Base-by-base conservation (phyloP, 257 asterid species). In the Przewalskia tangutica region DNA sequence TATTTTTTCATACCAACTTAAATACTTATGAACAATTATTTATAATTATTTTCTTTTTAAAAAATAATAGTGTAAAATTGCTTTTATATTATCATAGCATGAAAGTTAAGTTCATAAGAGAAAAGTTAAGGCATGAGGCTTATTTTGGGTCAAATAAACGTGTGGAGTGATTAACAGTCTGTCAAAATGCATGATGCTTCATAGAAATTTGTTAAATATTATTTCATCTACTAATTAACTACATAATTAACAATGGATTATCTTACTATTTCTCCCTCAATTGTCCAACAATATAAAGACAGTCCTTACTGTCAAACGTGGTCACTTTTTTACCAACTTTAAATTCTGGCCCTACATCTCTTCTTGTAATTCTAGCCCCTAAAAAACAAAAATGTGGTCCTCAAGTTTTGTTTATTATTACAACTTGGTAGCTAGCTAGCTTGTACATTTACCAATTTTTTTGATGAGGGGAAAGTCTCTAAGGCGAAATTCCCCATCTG, bases 261-360 rank as follows among this genome's bases (percentile, higher is more conserved):
- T 13, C n/a, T 55, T 38, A 44, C 67, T 67, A 27, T 67, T 50
- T 73, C n/a, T 10, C 34, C 63, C 10, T 27, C 55, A 84, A 81
- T 51, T 83, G 89, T 73, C 88, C 82, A 67, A 78, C 84, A 79
- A 77, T 85, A 86, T 82, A 51, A 81, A 83, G 89, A 86, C 91
- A 88, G 62, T 42, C 88, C 60, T 65, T 62, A 76, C 79, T 86
- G 88, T 85, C 87, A 85, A 70, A 77, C 76, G 59, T 65, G 20
- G 76, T 56, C 75, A 18, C 59, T 79, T 79, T 66, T 81, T 86
- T 55, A 53, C 82, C 77, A 68, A 42, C 80, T 80, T 79, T 75
- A 34, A 75, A 77, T 84, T 40, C 50, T 38, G 73, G 3, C 82
- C 81, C 65, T 82, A 55, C 68, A 84, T 16, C 40, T 14, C 66